Evolutionary conservation across 306 rosid species (phyloP).

Genomic region (Biancaea sappan): DNA sequence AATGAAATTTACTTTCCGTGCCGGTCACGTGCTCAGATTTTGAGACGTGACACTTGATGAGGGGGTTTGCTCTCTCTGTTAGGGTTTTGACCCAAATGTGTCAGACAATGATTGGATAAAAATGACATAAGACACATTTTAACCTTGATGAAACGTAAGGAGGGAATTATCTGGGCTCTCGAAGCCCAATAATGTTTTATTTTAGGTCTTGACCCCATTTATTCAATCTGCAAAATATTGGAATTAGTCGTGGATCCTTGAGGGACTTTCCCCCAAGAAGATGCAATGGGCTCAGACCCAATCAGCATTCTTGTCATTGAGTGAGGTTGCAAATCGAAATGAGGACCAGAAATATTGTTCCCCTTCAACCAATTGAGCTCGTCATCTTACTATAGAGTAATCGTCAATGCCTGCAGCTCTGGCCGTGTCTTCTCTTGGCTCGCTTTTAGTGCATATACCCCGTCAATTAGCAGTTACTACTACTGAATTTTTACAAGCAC

Average conservation of each 20-base stretch:
- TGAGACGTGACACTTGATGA: too few relatives aligned
- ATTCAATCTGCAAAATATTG: not conserved
- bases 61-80: too few relatives aligned
- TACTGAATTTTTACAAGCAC: constrained; percentile 24
- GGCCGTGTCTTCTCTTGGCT: constrained; percentile 23
- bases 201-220: too few relatives aligned
- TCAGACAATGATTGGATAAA: too few relatives aligned
- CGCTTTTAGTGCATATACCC: constrained; percentile 38
- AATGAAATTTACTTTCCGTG: too few relatives aligned
- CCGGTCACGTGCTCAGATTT: too few relatives aligned
- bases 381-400: constrained; percentile 1
- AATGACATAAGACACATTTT: too few relatives aligned
- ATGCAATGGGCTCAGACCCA: not conserved
- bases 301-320: not conserved
- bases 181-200: too few relatives aligned
- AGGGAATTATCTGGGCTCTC: too few relatives aligned
- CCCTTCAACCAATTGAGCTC: constrained; percentile 6
- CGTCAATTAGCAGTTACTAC: constrained; percentile 25
- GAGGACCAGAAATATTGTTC: not conserved
- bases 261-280: not conserved
- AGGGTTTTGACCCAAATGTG: too few relatives aligned
- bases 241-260: not conserved
- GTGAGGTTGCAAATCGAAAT: not conserved
- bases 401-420: constrained; percentile 43
- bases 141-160: too few relatives aligned